Percentiles rank a stretch among this genome's conserved stretches.
Evolutionary conservation across 345 rosid species (phyloP).

Genomic region (Euphorbia pulcherrima): DNA sequence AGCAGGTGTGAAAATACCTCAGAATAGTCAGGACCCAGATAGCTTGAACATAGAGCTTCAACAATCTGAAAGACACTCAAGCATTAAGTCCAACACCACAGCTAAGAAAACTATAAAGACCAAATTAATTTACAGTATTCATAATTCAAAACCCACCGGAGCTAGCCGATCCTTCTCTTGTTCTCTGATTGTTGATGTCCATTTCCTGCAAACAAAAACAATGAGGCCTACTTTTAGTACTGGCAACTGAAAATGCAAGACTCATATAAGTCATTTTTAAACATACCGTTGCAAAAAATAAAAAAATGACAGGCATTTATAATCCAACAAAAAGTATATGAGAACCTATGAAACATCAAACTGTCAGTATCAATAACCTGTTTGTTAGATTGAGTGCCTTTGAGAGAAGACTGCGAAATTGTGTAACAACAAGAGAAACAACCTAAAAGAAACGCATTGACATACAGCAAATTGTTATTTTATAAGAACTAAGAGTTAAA

Average conservation of each 20-base stretch:
- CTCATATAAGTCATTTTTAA: background rate
- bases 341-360: slow-evolving; percentile 9
- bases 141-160: slow-evolving; percentile 55
- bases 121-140: slow-evolving; percentile 15
- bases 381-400: slow-evolving; percentile 78
- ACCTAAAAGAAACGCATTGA: slow-evolving; percentile 38
- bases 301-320: slow-evolving; percentile 4
- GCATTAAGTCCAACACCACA: slow-evolving; percentile 4
- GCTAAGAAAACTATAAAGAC: slow-evolving; percentile 8
- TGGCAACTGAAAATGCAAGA: too few relatives aligned
- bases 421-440: slow-evolving; percentile 79
- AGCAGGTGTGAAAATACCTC: slow-evolving; percentile 46
- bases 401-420: slow-evolving; percentile 67
- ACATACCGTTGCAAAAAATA: background rate
- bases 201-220: slow-evolving; percentile 54
- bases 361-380: slow-evolving; percentile 54
- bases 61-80: slow-evolving; percentile 52
- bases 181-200: slow-evolving; percentile 76
- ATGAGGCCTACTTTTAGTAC: background rate
- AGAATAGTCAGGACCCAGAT: slow-evolving; percentile 86
- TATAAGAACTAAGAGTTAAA: slow-evolving; percentile 8
- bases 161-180: slow-evolving; percentile 79
- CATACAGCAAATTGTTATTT: slow-evolving; percentile 6
- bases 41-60: slow-evolving; percentile 69
- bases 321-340: slow-evolving; percentile 4